A percentile compares a stretch with the other conserved stretches of the same genome.
Conservation (phyloP, 2,329 filamentous ascomycete genomes). For the Penicillium sp. region DNA sequence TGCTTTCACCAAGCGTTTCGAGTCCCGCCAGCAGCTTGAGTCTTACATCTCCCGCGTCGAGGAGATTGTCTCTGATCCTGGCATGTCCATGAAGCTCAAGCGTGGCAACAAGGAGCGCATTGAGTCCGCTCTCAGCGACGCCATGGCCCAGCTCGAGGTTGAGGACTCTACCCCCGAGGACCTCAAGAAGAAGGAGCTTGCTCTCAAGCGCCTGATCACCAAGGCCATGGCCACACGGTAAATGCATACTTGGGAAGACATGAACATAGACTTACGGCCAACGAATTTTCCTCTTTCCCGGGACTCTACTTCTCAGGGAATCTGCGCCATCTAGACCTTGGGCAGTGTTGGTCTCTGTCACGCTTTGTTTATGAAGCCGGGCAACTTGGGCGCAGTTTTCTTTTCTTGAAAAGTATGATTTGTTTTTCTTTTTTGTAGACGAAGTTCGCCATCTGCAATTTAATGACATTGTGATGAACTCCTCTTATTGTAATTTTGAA, state of each 20-base stretch:
- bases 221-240: slow-evolving; percentile 96
- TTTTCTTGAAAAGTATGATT: slow-evolving; percentile 32
- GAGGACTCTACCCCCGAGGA: slow-evolving; percentile 89
- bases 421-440: slow-evolving; percentile 26
- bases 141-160: slow-evolving; percentile 96
- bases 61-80: slow-evolving; percentile 97
- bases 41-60: slow-evolving; percentile 98
- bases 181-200: slow-evolving; percentile 99
- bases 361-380: slow-evolving; percentile 29
- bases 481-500: slow-evolving; percentile 6
- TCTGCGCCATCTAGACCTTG: slow-evolving; percentile 25
- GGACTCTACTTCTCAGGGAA: slow-evolving; percentile 13
- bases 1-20: slow-evolving; percentile 98
- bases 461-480: slow-evolving; percentile 35
- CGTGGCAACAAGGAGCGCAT: slow-evolving; percentile 99
- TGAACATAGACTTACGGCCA: slow-evolving; percentile 29
- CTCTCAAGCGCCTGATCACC: slow-evolving; percentile 94
- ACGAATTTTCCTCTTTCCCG: slow-evolving; percentile 18
- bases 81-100: slow-evolving; percentile 95
- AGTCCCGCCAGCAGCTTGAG: slow-evolving; percentile 98
- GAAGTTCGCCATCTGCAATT: slow-evolving; percentile 32
- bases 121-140: slow-evolving; percentile 91
- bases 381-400: slow-evolving; percentile 29
- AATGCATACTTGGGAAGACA: slow-evolving; percentile 35
- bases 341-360: slow-evolving; percentile 24